Base-by-base conservation (phyloP, 139 green algal genomes). In the Chlamydomonas sp. region DNA sequence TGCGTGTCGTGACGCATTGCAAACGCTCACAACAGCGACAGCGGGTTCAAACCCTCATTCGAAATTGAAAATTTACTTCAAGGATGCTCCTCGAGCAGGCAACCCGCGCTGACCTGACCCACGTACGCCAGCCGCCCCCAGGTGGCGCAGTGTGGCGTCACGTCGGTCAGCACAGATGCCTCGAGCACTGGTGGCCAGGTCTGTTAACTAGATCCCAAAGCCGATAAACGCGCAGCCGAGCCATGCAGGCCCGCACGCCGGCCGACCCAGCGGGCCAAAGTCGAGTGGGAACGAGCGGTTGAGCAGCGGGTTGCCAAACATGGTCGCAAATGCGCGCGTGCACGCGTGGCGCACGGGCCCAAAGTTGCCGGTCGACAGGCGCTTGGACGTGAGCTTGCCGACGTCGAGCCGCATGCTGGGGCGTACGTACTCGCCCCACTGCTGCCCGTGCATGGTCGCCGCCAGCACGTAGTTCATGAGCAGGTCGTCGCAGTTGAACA, bases 401-500 rank as follows among this genome's bases (percentile, higher is more conserved):
- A 72, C 71, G 50, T 76, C 71, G n/a, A 76, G 39, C 24, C 71
- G 71, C 62, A 63, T 76, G 62, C 26, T 71, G 13, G 71, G 71
- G 5, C 71, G 71, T 37, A 76, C 62, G 34, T 68, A 69, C 26
- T 69, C 36, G 5, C 36, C 62, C 26, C 71, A 65, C 61, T 76
- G 70, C 28, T 2, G 3, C 2, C 70, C 61, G 31, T 35, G 3
- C 70, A 75, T 57, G 33, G 34, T 58, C 24, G 33, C 6, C 1
- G 74, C 73, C 58, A 86, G 50, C 29, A 86, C 62, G 62, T 80
- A 83, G 67, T 86, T 86, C 49, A 84, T 67, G 60, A 86, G 61
- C 65, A 86, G 48, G 58, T 86, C 80, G 26, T 86, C 80, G 31
- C 80, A 75, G 70, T 85, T 85, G 50, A 82, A 84, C 20, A 81